Evolutionary conservation across 163 green algal genomes (phyloP).

Genomic region (Prototheca wickerhamii): DNA sequence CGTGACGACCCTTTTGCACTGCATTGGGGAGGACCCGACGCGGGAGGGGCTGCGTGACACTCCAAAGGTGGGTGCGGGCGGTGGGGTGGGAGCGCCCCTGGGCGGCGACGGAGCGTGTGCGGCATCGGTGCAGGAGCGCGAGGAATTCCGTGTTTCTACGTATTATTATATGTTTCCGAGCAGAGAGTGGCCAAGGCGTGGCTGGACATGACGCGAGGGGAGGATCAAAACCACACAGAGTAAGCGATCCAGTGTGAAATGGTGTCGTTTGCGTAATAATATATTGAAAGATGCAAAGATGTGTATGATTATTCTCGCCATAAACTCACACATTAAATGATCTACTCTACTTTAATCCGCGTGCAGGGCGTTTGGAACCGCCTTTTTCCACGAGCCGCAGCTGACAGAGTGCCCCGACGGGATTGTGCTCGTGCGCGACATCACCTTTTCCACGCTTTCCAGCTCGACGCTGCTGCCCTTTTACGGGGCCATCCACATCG

Average conservation of each 20-base stretch:
- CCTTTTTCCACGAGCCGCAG: constrained; percentile 67
- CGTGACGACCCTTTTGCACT: constrained; percentile 45
- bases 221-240: constrained; percentile 36
- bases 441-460: constrained; percentile 74
- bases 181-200: constrained; percentile 79
- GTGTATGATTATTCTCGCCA: too few species aligned
- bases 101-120: background rate
- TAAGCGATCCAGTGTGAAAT: too few species aligned
- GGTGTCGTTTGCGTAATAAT: background rate
- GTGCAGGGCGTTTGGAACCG: constrained; percentile 48
- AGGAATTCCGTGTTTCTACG: background rate
- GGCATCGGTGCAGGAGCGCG: background rate
- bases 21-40: constrained; percentile 51
- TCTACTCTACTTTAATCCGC: background rate
- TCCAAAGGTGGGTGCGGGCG: constrained; percentile 43
- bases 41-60: constrained; percentile 63
- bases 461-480: constrained; percentile 81
- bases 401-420: constrained; percentile 40
- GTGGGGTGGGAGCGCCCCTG: background rate
- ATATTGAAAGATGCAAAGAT: background rate
- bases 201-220: constrained; percentile 57
- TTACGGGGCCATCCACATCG: constrained; percentile 77
- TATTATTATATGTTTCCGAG: background rate
- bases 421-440: constrained; percentile 84
- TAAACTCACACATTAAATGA: too few species aligned